Percentiles rank a stretch among this genome's conserved stretches.
Conservation (phyloP, 2,329 filamentous ascomycete genomes). For the Fusarium sp. region DNA sequence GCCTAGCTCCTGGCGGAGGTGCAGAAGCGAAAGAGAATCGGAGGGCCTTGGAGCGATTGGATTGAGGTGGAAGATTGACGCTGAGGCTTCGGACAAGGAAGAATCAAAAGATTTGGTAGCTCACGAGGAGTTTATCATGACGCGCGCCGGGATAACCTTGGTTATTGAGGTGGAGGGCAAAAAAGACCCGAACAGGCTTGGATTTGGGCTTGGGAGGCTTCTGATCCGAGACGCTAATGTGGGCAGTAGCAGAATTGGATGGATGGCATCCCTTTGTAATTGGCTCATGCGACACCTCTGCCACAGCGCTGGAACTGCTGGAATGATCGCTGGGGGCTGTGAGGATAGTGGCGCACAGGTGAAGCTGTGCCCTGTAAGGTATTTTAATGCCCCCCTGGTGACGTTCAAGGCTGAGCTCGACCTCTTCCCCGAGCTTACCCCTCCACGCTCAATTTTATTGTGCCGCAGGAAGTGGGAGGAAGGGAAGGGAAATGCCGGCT, state of each 20-base stretch:
- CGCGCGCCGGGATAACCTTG: slow-evolving; percentile 46
- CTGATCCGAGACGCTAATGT: slow-evolving; percentile 42
- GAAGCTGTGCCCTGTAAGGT: slow-evolving; percentile 19
- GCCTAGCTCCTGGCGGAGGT: slow-evolving; percentile 46
- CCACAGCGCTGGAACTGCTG: slow-evolving; percentile 27
- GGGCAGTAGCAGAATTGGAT: slow-evolving; percentile 22
- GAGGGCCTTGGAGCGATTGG: slow-evolving; percentile 31
- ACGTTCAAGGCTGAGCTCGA: slow-evolving; percentile 17
- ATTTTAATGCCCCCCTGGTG: slow-evolving; percentile 12
- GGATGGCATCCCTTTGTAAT: slow-evolving; percentile 32
- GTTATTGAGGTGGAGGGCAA: slow-evolving; percentile 32
- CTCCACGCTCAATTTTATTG: slow-evolving; percentile 13
- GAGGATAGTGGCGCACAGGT: slow-evolving; percentile 14
- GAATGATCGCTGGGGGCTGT: slow-evolving; percentile 19
- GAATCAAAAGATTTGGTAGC: slow-evolving; percentile 40
- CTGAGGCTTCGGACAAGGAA: slow-evolving; percentile 25
- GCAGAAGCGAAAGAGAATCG: slow-evolving; percentile 41
- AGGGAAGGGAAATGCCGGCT: slow-evolving; percentile 31
- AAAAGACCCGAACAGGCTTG: slow-evolving; percentile 32
- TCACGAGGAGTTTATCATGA: slow-evolving; percentile 47
- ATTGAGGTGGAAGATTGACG: slow-evolving; percentile 26
- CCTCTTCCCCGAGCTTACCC: slow-evolving; percentile 16
- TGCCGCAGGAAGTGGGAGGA: slow-evolving; percentile 7
- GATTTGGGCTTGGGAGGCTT: slow-evolving; percentile 28
- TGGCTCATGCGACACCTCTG: slow-evolving; percentile 31